Evolutionary conservation across 2,329 filamentous ascomycete species (phyloP), one percentile per base, ranked within the genome.

Genomic region (Paecilomyces variotii): DNA sequence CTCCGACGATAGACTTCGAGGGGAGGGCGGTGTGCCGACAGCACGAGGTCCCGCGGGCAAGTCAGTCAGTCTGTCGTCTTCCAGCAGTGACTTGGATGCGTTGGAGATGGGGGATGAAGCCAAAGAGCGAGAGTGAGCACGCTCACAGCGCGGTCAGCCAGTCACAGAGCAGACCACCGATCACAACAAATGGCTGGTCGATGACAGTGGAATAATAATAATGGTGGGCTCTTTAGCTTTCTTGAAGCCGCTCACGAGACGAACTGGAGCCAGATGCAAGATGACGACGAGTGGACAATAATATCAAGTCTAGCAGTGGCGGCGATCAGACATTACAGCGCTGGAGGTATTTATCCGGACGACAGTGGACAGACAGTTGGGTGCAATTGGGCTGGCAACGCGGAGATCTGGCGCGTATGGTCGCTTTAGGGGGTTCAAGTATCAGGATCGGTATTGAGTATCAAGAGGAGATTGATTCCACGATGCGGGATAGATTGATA

Each of bases 241-340:
- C 19, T 56, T 26, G 50, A 52, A 52, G 25, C 53, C 53, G 60
- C 59, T 65, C 65, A 67, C 62, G 61, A 62, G 65, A 63, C 63
- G 61, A 57, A 45, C 19, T 30, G 51, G 56, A 53, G 61, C 58
- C 61, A 59, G 50, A 63, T 60, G 62, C 61, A 64, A 60, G 58
- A 63, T 63, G 62, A 66, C 63, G 59, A 56, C 56, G 55, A 14
- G n/a, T 45, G 39, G 11, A 10, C 14, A 45, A 34, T 11, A 34
- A 14, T 45, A 45, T 45, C 39, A 53, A 52, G 50, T 26, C 50
- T 27, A 28, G 25, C 24, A 26, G 25, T 26, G 50, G 24, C 24
- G 25, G 14, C 27, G 50, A 52, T 52, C 25, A 28, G 6, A 28
- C 50, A 52, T 52, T 52, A 28, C 50, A 52, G 50, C 4, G 50